A percentile compares a stretch with the other conserved stretches of the same genome.
Evolutionary conservation across 495 filamentous ascomycete species (phyloP).

Genomic region (Trichoderma virens): DNA sequence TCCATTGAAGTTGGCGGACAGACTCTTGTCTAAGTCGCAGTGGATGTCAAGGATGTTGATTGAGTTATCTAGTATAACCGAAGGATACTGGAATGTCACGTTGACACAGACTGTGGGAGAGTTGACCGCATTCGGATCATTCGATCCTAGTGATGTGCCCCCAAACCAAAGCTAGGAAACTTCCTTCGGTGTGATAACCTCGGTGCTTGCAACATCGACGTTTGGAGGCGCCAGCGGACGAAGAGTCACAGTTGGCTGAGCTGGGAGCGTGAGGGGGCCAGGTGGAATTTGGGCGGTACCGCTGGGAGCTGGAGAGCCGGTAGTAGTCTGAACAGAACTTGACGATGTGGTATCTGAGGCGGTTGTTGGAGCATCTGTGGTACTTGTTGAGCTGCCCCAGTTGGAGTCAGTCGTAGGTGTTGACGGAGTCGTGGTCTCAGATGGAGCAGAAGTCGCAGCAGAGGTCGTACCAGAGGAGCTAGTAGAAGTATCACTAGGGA

Average conservation of each 20-base stretch:
- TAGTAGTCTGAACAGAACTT: background rate
- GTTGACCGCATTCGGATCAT: background rate
- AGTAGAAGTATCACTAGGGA: background rate
- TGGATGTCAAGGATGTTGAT: background rate
- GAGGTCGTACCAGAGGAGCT: background rate
- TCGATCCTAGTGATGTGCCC: background rate
- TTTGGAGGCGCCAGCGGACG: background rate
- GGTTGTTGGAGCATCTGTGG: background rate
- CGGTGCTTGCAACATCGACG: background rate
- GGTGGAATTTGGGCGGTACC: background rate
- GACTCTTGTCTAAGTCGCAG: background rate
- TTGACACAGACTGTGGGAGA: background rate
- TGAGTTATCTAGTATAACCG: background rate
- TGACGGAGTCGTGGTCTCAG: background rate
- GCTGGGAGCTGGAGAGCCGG: too few relatives aligned
- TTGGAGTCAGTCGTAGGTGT: background rate
- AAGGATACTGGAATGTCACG: background rate
- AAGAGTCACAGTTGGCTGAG: background rate
- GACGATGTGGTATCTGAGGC: background rate
- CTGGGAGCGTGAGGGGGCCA: background rate
- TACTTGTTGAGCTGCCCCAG: background rate
- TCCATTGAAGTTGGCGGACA: background rate
- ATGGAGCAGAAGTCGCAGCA: background rate
- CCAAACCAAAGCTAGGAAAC: conserved; percentile 3
- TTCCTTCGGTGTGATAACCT: background rate